Base-by-base conservation (phyloP, 176 grass and related monocot genomes). In the Rhipidocladum racemiflorum region DNA sequence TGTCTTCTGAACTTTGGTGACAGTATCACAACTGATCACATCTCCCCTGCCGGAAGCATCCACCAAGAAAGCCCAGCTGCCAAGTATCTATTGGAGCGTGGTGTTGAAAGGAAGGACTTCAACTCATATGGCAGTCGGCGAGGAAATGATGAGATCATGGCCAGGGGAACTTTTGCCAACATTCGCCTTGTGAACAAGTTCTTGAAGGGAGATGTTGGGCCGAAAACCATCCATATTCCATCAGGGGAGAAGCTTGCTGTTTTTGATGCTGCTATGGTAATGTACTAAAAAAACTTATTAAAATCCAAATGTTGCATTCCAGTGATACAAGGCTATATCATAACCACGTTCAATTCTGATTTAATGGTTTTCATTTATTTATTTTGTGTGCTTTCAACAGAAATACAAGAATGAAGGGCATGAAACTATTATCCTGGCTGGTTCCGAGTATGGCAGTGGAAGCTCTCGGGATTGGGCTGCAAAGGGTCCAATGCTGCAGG, bases 1-100 rank as follows among this genome's bases (percentile, higher is more conserved):
- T 97, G 95, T 60, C 88, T 97, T 83, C 88, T 97, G 70, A 97
- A 97, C 75, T 94, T 94, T 18, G 95, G 95, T 43, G 95, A 97
- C 77, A 97, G 95, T 83, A 97, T 97, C 76, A 97, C 95, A 87
- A 97, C 95, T 62, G 95, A 97, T 90, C 95, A 97, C 81, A 91
- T 97, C 68, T 97, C 95, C 71, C 95, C 95, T 56, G 95, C 92
- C 2, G 95, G 95, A 78, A 97, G 57, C 78, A 94, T 97, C 79
- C 90, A 97, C 66, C 93, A 89, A 72, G 92, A 92, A 43, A 97
- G 95, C 81, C 90, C 95, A 29, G 92, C 92, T 81, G 92, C 95
- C 18, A 87, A 87, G 68, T 97, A 70, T 85, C 83, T 97, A 46
- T 85, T 91, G 75, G 95, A 97, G 30, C 88, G 73, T 79, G 84